Conservation (phyloP, 805 yeast genomes). For the Ogataea pini region DNA sequence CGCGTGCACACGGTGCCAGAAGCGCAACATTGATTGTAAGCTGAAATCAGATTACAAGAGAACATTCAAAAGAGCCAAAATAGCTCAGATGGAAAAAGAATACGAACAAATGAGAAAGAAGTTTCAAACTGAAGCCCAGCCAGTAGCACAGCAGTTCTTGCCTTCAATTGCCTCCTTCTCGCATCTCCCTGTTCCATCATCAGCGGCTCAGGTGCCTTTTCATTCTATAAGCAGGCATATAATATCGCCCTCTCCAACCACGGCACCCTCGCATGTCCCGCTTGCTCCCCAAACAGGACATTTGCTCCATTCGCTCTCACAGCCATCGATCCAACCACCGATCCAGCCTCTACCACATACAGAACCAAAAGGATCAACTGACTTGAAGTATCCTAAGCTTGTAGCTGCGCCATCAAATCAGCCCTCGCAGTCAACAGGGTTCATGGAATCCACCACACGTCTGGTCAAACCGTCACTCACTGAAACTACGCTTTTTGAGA, state of each 20-base stretch:
- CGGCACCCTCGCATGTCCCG: conserved; percentile 8
- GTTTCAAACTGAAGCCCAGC: conserved; percentile 16
- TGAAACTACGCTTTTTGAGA: conserved; percentile 20
- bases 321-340: conserved; percentile 2
- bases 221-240: conserved; percentile 9
- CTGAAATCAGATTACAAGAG: conserved; percentile 82
- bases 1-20: conserved; percentile 81
- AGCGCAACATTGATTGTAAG: conserved; percentile 68
- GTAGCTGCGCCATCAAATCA: not conserved
- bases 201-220: conserved; percentile 6
- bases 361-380: not conserved
- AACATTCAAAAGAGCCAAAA: conserved; percentile 82
- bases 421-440: conserved; percentile 1
- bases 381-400: not conserved
- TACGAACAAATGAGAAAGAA: conserved; percentile 58
- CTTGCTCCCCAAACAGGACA: not conserved
- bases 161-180: conserved; percentile 20
- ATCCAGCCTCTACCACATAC: not conserved
- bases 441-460: conserved; percentile 13
- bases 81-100: conserved; percentile 81
- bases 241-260: conserved; percentile 17
- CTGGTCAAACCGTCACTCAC: conserved; percentile 24
- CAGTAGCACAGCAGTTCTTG: conserved; percentile 9
- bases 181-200: conserved; percentile 10
- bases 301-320: conserved; percentile 5